A percentile compares a stretch with the other conserved stretches of the same genome.
Evolutionary conservation across 345 rosid genomes (phyloP).

Genomic region (Eucalyptus melliodora): DNA sequence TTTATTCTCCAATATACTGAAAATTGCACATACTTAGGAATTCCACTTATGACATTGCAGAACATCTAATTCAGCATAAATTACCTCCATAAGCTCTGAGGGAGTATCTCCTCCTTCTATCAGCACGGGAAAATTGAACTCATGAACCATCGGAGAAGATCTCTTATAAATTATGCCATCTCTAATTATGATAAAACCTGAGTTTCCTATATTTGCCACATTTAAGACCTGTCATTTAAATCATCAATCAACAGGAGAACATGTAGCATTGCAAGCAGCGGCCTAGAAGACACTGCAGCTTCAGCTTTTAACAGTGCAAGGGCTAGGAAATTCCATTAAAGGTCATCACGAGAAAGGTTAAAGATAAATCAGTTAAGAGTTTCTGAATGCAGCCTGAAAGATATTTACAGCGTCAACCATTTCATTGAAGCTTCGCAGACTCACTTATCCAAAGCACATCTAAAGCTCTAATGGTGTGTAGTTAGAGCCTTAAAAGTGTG

Average conservation of each 20-base stretch:
- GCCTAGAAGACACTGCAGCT: neutral
- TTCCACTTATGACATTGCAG: neutral
- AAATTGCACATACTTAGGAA: neutral
- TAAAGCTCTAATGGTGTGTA: neutral
- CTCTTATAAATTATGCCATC: constrained; percentile 28
- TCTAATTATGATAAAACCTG: constrained; percentile 63
- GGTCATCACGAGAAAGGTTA: neutral
- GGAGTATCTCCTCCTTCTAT: constrained; percentile 35
- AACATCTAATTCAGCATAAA: neutral
- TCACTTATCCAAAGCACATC: neutral
- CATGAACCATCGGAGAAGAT: constrained; percentile 55
- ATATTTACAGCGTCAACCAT: neutral
- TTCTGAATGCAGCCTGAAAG: neutral
- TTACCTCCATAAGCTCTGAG: constrained; percentile 43
- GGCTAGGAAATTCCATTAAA: neutral
- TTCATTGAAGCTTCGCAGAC: neutral
- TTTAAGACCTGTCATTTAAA: constrained; percentile 34
- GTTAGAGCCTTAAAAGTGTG: neutral
- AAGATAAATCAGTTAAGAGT: neutral
- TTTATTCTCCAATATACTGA: neutral
- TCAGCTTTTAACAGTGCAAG: neutral
- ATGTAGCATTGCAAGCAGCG: neutral
- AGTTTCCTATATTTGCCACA: constrained; percentile 69
- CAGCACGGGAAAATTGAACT: constrained; percentile 55
- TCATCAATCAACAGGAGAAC: neutral